These are phyloP conservation scores for Sarocladium strictum DNA, from an alignment of 2,329 filamentous ascomycete species.

Conservation along the genomic window DNA sequence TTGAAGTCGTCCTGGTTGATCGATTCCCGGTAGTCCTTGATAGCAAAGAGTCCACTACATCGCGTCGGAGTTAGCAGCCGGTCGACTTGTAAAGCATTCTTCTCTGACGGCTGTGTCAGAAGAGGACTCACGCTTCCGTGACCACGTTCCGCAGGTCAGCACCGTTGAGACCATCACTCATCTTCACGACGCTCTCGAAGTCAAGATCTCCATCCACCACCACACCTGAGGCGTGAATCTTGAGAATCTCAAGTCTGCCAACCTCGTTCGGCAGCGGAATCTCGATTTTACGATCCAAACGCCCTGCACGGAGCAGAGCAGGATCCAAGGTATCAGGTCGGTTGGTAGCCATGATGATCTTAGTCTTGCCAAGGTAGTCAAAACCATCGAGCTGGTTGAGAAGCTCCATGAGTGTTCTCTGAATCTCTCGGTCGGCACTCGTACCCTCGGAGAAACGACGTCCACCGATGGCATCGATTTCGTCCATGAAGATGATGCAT, in stretches of 20 bases:
- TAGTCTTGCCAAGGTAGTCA: conserved; percentile 98
- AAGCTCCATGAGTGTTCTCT: conserved; percentile 96
- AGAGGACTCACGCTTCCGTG: conserved; percentile 82
- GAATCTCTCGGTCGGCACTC: conserved; percentile 95
- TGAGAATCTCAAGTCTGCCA: conserved; percentile 90
- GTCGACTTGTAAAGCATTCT: conserved; percentile 10
- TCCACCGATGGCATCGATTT: conserved; percentile 98
- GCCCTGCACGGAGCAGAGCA: conserved; percentile 83
- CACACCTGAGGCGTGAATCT: conserved; percentile 88
- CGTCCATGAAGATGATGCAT: conserved; percentile 99
- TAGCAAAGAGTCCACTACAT: conserved; percentile 81
- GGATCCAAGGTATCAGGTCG: conserved; percentile 93
- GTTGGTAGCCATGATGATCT: conserved; percentile 99
- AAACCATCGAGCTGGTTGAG: conserved; percentile 98
- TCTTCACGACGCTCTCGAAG: conserved; percentile 99
- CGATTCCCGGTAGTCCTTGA: conserved; percentile 94
- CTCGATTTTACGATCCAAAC: conserved; percentile 95
- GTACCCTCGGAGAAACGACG: conserved; percentile 96
- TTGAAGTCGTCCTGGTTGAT: conserved; percentile 99
- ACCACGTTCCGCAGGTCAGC: conserved; percentile 97
- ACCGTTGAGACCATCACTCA: conserved; percentile 97
- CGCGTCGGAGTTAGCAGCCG: background rate
- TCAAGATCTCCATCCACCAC: conserved; percentile 92
- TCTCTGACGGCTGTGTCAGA: too few species aligned
- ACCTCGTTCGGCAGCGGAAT: conserved; percentile 97